Base-by-base conservation (phyloP, 169 alveolate species). In the Eimeria sp. region DNA sequence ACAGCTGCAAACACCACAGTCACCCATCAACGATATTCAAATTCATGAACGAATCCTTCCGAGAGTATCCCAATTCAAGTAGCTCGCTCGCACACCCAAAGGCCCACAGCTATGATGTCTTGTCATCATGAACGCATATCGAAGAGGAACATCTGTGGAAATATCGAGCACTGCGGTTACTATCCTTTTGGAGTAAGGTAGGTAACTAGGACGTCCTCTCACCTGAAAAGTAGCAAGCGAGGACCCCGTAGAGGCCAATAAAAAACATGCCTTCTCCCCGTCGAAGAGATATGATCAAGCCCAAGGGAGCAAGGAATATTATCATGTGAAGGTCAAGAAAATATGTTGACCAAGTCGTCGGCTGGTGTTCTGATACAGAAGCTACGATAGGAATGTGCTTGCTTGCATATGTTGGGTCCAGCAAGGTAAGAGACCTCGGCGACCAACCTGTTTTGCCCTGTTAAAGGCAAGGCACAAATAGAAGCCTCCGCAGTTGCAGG, bases 361-460 rank as follows among this genome's bases (percentile, higher is more conserved):
- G 99, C 97, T 99, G 99, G 97, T 99, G 99, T 95, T 99, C 99
- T 33, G 99, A 98, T 43, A 99, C 99, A 23, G 99, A 99, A 40
- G 99, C 99, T 49, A 99, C 99, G 46, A 99, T 98, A 0, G 99
- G 99, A 80, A 99, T 98, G 97, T 99, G 95, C 72, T 98, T 98
- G 58, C 98, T 96, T 37, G 99, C 99, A 97, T 99, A 99, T n/a
- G 99, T 99, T 27, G 99, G 99, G 95, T 99, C 99, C 60, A 99
- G 96, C 60, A 99, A 97, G 54, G 99, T 98, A 98, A 99, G 96
- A 56, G 99, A 98, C 96, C 99, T 97, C 87, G 99, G 99, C 74
- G 99, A 98, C 99, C 99, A 99, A 90, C 98, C 96, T 52, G 99
- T 98, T 89, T 97, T 97, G 68, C 99, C 99, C 91, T 97, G 95